Percentiles rank a stretch among this genome's conserved stretches.
Evolutionary conservation across 345 rosid genomes (phyloP).

Genomic region (Citrus cavaleriei): DNA sequence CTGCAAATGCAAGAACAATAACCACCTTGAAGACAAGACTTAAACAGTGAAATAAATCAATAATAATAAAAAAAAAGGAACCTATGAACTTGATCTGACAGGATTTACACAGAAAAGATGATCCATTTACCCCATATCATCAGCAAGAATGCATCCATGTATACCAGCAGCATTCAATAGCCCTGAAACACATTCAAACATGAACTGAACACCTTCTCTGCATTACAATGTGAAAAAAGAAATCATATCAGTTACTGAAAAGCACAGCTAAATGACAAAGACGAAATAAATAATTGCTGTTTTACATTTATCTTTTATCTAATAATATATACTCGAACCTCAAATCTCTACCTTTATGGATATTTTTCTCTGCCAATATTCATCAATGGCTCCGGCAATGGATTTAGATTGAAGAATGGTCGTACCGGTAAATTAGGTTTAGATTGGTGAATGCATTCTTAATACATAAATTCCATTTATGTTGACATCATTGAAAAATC

Average conservation of each 20-base stretch:
- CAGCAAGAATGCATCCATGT: constrained; percentile 95
- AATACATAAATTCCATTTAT: background rate
- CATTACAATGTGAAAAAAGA: constrained; percentile 21
- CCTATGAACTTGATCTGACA: background rate
- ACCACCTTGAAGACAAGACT: constrained; percentile 3
- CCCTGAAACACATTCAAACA: constrained; percentile 96
- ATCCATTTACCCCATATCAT: constrained; percentile 91
- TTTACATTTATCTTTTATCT: background rate
- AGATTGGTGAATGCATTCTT: background rate
- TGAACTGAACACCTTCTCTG: constrained; percentile 99
- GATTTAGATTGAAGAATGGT: background rate
- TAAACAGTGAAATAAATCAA: background rate
- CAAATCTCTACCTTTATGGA: background rate
- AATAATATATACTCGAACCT: background rate
- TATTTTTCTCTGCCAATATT: constrained; percentile 1
- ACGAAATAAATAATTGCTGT: background rate
- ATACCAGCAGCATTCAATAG: constrained; percentile 47
- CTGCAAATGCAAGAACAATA: constrained; percentile 44
- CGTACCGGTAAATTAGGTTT: background rate
- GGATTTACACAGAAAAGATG: constrained; percentile 11
- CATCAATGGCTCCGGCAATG: background rate
- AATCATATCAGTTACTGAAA: constrained; percentile 13
- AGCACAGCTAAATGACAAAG: background rate
- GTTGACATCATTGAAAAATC: background rate
- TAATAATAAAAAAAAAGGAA: background rate